Evolutionary conservation across 1,284 basidiomycete species (phyloP).

Genomic region (Omphalotus olearius): DNA sequence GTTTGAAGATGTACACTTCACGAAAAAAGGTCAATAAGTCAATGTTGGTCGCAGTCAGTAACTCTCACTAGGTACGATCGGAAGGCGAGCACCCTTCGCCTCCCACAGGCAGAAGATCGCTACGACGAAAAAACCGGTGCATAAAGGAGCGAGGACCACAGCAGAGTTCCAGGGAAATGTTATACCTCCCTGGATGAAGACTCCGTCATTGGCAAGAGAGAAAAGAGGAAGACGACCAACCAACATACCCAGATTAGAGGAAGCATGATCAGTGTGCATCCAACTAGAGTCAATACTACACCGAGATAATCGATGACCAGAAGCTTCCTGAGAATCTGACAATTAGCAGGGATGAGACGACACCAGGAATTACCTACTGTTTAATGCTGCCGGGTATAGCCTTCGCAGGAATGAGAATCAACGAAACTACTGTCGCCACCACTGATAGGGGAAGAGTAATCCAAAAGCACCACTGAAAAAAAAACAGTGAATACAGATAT

Average conservation of each 20-base stretch:
- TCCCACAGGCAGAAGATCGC: slow-evolving; percentile 68
- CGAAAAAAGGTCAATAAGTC: background rate
- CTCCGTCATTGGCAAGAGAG: background rate
- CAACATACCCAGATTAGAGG: slow-evolving; percentile 16
- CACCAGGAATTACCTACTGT: background rate
- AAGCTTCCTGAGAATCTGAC: slow-evolving; percentile 8
- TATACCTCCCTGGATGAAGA: slow-evolving; percentile 49
- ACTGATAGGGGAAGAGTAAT: slow-evolving; percentile 60
- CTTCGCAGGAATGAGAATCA: slow-evolving; percentile 14
- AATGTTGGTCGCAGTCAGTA: slow-evolving; percentile 4
- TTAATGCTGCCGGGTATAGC: slow-evolving; percentile 12
- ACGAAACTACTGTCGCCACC: slow-evolving; percentile 15
- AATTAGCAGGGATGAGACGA: slow-evolving; percentile 19
- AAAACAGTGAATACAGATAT: background rate
- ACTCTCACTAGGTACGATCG: slow-evolving; percentile 61
- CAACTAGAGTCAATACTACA: slow-evolving; percentile 12
- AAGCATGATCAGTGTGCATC: slow-evolving; percentile 14
- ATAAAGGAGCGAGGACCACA: slow-evolving; percentile 57
- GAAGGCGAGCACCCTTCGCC: slow-evolving; percentile 63
- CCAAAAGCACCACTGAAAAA: slow-evolving; percentile 58
- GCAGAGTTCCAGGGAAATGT: slow-evolving; percentile 67
- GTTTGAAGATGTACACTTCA: slow-evolving; percentile 68
- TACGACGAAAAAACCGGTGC: slow-evolving; percentile 52
- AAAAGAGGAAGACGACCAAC: background rate
- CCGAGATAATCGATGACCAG: slow-evolving; percentile 15